Base-by-base conservation (phyloP, 2,329 filamentous ascomycete species). In the Penicillium paneum region DNA sequence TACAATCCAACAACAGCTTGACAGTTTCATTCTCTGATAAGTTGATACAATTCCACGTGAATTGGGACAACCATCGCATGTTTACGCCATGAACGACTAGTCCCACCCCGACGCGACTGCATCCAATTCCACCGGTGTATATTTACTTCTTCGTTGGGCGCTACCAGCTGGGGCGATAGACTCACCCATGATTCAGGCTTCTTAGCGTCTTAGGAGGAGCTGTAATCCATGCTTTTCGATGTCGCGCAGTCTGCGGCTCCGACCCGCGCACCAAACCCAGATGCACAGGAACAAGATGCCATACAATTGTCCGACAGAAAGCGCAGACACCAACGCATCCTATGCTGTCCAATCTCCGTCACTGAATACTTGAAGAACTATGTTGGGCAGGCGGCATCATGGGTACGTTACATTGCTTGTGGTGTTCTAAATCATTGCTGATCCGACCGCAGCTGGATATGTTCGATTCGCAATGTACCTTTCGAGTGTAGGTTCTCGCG, bases 401-500 rank as follows among this genome's bases (percentile, higher is more conserved):
- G 80, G 79, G 76, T 79, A 56, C 54, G 67, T 61, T 5, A 21
- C 3, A 15, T 45, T 31, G 17, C 8, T 12, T 24, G 0, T 28
- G 8, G 12, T 3, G 3, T 35, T 8, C 17, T 50, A 21, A 43
- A n/a, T 29, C 48, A 38, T 45, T 1, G 50, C 55, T 51, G 29
- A 32, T 49, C 24, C 43, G 44, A 35, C n/a, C 46, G 17, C 42
- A 79, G 79, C 76, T 84, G 3, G 82, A 84, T 60, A 84, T 82
- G 66, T 83, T 83, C 48, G 81, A 84, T 54, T 72, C 74, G 28
- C 70, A 78, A 13, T 77, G 78, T 12, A 76, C 78, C 41, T 84
- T 84, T 61, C 78, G 79, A 17, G 76, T 79, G 1, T 74, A 79
- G 11, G 70, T 84, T 3, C 78, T 81, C 0, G 67, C 79, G 2